phyloP scores from a whole-genome alignment of 2,329 filamentous ascomycete genomes.

The Fusarium verrucosum region DNA sequence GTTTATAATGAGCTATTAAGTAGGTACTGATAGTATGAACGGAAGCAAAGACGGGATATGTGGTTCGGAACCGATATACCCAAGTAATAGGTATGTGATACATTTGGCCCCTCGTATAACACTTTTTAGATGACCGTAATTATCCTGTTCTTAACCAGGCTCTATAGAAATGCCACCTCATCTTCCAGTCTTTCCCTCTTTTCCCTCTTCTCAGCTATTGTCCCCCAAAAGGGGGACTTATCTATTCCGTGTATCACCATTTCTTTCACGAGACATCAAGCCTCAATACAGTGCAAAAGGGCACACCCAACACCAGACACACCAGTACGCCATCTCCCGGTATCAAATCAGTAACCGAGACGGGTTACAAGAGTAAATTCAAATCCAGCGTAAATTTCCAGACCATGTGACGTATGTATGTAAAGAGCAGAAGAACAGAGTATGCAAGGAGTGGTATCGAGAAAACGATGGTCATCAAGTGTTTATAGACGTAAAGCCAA shows the following conservation, averaged over 20 bases:
- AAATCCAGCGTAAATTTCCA: conserved; percentile 40
- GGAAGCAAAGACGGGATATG: neutral
- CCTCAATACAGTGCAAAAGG: conserved; percentile 21
- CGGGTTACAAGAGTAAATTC: conserved; percentile 26
- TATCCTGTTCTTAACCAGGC: conserved; percentile 12
- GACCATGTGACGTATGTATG: conserved; percentile 37
- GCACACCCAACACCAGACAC: conserved; percentile 41
- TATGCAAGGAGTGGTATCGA: conserved; percentile 43
- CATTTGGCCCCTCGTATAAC: conserved; percentile 13
- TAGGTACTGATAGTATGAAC: neutral
- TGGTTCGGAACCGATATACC: neutral
- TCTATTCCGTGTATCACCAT: conserved; percentile 15
- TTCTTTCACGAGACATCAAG: conserved; percentile 12
- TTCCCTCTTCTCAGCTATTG: conserved; percentile 10
- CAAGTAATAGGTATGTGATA: conserved; percentile 12
- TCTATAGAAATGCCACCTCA: conserved; percentile 11
- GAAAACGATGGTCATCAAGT: conserved; percentile 30
- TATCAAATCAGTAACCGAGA: conserved; percentile 23
- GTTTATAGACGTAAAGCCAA: conserved; percentile 29
- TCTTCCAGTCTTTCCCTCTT: conserved; percentile 16
- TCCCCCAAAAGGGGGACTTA: conserved; percentile 5
- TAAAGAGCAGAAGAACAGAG: conserved; percentile 28
- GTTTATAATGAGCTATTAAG: neutral
- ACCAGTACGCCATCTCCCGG: conserved; percentile 24
- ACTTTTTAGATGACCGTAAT: neutral